Conservation (phyloP, 345 rosid species). For the Diplotaxis tenuifolia region DNA sequence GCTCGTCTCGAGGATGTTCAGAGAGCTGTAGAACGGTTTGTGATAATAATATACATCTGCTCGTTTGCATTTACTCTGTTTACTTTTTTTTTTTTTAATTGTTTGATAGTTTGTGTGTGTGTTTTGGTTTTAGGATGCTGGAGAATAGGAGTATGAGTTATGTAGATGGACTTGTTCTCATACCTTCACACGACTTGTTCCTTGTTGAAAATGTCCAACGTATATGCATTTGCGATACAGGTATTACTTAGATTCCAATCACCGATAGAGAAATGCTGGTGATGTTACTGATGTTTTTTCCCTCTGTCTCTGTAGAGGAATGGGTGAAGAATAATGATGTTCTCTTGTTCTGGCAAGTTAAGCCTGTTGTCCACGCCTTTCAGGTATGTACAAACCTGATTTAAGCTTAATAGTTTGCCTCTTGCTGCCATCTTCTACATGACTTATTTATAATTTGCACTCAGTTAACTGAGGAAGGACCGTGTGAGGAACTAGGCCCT, state of each 20-base stretch:
- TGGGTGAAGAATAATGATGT: slow-evolving; percentile 71
- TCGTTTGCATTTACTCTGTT: neutral
- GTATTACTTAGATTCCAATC: slow-evolving; percentile 35
- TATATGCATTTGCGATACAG: slow-evolving; percentile 76
- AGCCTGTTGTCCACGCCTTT: slow-evolving; percentile 83
- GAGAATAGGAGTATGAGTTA: slow-evolving; percentile 89
- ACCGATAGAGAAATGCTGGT: neutral
- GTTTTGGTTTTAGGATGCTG: slow-evolving; percentile 61
- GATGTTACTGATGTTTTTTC: slow-evolving; percentile 11
- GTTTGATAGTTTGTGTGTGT: slow-evolving; percentile 6
- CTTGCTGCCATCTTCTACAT: neutral
- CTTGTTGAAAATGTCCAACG: slow-evolving; percentile 70
- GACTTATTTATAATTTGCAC: neutral
- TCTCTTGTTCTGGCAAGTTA: slow-evolving; percentile 98
- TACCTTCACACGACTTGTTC: slow-evolving; percentile 67
- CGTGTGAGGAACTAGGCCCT: slow-evolving; percentile 73
- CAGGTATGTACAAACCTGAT: slow-evolving; percentile 54
- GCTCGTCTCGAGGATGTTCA: too few species aligned
- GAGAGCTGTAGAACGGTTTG: too few species aligned
- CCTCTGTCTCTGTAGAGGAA: slow-evolving; percentile 54
- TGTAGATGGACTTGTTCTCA: slow-evolving; percentile 70
- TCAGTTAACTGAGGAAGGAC: slow-evolving; percentile 94
- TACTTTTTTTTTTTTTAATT: too few species aligned
- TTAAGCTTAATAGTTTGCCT: neutral
- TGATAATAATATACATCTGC: neutral